Conservation (phyloP, 2,329 filamentous ascomycete species). For the Davidsoniella australis region DNA sequence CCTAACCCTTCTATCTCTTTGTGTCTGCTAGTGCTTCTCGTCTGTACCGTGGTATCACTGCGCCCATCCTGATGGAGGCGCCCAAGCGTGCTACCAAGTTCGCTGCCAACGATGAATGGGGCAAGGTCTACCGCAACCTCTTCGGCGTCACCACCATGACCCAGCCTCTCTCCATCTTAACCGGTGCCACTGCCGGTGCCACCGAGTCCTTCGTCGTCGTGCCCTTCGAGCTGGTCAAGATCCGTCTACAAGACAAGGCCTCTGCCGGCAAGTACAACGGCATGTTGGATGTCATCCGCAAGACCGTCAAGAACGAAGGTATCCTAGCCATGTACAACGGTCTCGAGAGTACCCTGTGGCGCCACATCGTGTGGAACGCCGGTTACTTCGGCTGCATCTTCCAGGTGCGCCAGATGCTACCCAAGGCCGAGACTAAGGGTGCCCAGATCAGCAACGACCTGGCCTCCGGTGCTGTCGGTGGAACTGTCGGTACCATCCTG, state of each 20-base stretch:
- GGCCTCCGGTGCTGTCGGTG: conserved; percentile 70
- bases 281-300: conserved; percentile 61
- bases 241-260: conserved; percentile 87
- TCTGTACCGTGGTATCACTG: conserved; percentile 87
- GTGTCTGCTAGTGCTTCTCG: conserved; percentile 49
- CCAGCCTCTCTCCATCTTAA: conserved; percentile 79
- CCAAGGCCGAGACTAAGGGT: conserved; percentile 62
- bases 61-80: conserved; percentile 95
- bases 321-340: conserved; percentile 86
- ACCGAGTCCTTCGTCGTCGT: conserved; percentile 96
- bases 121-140: conserved; percentile 73
- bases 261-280: conserved; percentile 77
- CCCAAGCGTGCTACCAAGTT: conserved; percentile 93
- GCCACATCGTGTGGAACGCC: conserved; percentile 77
- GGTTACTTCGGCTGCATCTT: conserved; percentile 98
- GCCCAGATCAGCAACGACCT: conserved; percentile 76
- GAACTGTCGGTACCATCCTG: conserved; percentile 71
- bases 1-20: not conserved
- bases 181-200: conserved; percentile 83
- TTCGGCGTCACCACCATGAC: conserved; percentile 81
- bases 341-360: conserved; percentile 90
- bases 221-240: conserved; percentile 97
- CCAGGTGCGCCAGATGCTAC: conserved; percentile 77
- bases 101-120: conserved; percentile 97
- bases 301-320: conserved; percentile 74